Base-by-base conservation (phyloP, 306 rosid species). In the Begonia masoniana region DNA sequence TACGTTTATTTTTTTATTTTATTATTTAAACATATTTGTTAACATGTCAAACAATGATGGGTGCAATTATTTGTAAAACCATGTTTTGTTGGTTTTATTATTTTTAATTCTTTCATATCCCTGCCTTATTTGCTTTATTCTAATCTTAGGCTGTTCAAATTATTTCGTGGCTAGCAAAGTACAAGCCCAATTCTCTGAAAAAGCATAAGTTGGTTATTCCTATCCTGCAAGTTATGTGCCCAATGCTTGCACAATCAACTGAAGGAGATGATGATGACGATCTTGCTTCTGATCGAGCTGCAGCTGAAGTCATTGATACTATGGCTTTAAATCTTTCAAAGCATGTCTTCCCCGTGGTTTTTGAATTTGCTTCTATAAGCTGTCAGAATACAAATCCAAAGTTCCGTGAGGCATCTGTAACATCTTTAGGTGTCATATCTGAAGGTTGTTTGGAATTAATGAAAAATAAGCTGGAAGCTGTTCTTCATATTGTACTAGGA, bases 301-400 rank as follows among this genome's bases (percentile, higher is more conserved):
- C 99, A 47, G 99, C 96, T 11, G 99, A 92, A 77, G 99, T 92
- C 53, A 81, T 92, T 35, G 99, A 92, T 69, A 87, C 96, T 51
- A 83, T 87, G 93, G 99, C 99, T 73, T 65, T 86, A 65, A 92
- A 79, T 67, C 62, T 92, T 35, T 71, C 99, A 6, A 92, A 87
- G 68, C 93, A 86, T 54, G 88, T 92, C 60, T 92, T 79, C 55
- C 74, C 74, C 12, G 93, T 88, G 46, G 88, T 83, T 54, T 66
- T 87, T 62, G 99, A 92, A 64, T 92, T 92, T 78, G 65, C 89
- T 51, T 92, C 96, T 74, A 50, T 83, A 58, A 87, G 84, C 67
- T 75, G 76, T 76, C 87, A 92, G 74, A 87, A 70, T 62, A 78
- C 88, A 70, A 87, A 81, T 64, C 99, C 99, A 19, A 92, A 92